Conservation (phyloP, 1,284 basidiomycete genomes). For the Flammula alnicola region DNA sequence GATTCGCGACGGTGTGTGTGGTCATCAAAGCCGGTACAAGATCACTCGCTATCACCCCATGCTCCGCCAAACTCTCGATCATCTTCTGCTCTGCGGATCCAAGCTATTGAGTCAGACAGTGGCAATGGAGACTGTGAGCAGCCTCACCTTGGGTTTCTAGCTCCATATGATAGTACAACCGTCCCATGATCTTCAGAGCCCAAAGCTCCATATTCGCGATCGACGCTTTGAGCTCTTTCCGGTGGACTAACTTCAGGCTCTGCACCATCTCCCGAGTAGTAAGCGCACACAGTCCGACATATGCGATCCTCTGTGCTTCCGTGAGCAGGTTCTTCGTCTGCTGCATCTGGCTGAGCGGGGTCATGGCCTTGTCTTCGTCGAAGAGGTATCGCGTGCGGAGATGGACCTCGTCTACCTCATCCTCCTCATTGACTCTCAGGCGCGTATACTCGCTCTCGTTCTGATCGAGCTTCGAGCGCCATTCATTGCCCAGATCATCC, state of each 20-base stretch:
- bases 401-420: conserved; percentile 88
- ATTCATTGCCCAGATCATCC: conserved; percentile 75
- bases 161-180: conserved; percentile 98
- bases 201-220: conserved; percentile 83
- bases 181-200: conserved; percentile 94
- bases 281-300: conserved; percentile 90
- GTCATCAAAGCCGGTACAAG: conserved; percentile 93
- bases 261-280: conserved; percentile 83
- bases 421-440: conserved; percentile 83
- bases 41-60: conserved; percentile 87
- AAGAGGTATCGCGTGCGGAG: conserved; percentile 91
- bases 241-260: conserved; percentile 56
- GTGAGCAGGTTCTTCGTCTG: conserved; percentile 93
- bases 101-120: conserved; percentile 24
- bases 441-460: conserved; percentile 90
- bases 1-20: conserved; percentile 93
- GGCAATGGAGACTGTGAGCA: conserved; percentile 16
- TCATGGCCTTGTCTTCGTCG: conserved; percentile 97
- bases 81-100: conserved; percentile 86
- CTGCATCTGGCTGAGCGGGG: conserved; percentile 97
- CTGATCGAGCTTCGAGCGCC: conserved; percentile 82
- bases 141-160: conserved; percentile 83
- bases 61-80: conserved; percentile 89
- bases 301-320: conserved; percentile 93
- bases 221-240: conserved; percentile 78